A percentile compares a stretch with the other conserved stretches of the same genome.
These are phyloP conservation scores for Clonostachys rhizophaga DNA, from an alignment of 2,329 filamentous ascomycete genomes.

Conservation along the genomic window DNA sequence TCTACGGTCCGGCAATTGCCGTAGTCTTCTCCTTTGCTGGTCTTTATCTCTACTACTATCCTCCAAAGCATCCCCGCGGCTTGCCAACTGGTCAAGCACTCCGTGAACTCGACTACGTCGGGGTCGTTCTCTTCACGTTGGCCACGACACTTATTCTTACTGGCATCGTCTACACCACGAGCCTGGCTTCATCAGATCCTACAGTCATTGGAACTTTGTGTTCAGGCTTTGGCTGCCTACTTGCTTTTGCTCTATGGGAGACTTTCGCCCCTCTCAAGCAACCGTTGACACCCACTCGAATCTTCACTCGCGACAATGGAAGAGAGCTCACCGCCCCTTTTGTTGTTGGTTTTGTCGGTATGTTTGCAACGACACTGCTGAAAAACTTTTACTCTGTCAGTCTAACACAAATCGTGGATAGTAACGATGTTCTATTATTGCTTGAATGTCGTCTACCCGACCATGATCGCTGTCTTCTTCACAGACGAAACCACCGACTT, in stretches of 20 bases:
- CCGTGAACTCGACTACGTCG: constrained; percentile 29
- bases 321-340: constrained; percentile 41
- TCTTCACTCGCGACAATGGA: constrained; percentile 37
- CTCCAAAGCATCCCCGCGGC: constrained; percentile 22
- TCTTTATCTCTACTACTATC: constrained; percentile 27
- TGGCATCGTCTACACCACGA: constrained; percentile 31
- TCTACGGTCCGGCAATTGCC: constrained; percentile 34
- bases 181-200: constrained; percentile 22
- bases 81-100: constrained; percentile 24
- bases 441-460: constrained; percentile 37
- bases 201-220: constrained; percentile 29
- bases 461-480: constrained; percentile 52
- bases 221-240: constrained; percentile 23
- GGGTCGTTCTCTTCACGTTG: constrained; percentile 26
- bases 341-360: constrained; percentile 30
- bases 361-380: too few relatives aligned
- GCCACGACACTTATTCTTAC: constrained; percentile 27
- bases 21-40: constrained; percentile 36
- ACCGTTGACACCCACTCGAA: constrained; percentile 33
- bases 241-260: constrained; percentile 31
- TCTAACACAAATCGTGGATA: too few relatives aligned
- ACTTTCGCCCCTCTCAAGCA: constrained; percentile 26
- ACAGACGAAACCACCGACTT: constrained; percentile 70
- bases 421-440: constrained; percentile 48
- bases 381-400: too few relatives aligned